Conservation (phyloP, 176 grass and related monocot genomes). For the barley (Hordeum vulgare) region DNA sequence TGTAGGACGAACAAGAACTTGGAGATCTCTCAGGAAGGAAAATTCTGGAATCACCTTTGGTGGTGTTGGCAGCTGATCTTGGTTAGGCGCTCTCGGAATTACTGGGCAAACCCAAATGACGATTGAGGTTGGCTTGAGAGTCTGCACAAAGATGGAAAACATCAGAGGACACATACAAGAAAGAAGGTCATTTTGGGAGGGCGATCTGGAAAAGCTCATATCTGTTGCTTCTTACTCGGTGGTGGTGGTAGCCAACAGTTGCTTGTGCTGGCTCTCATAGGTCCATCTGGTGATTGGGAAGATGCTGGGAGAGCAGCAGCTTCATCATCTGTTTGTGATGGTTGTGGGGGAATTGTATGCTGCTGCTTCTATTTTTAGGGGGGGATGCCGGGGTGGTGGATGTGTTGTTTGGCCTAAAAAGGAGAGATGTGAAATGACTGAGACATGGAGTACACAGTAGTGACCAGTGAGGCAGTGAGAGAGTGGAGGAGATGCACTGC, state of each 20-base stretch:
- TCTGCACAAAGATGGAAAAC: slow-evolving; percentile 19
- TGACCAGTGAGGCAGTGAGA: background rate
- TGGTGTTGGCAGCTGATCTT: slow-evolving; percentile 8
- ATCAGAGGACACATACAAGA: slow-evolving; percentile 12
- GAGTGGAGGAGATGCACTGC: slow-evolving; percentile 14
- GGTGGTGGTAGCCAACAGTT: background rate
- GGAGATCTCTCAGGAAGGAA: background rate
- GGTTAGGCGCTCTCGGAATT: background rate
- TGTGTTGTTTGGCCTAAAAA: slow-evolving; percentile 84
- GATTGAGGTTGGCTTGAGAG: background rate
- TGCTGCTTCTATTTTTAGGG: slow-evolving; percentile 59
- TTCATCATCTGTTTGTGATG: slow-evolving; percentile 29
- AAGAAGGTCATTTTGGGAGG: background rate
- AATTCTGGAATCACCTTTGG: slow-evolving; percentile 22
- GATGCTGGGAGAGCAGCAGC: slow-evolving; percentile 21
- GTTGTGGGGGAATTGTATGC: slow-evolving; percentile 18
- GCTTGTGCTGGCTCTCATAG: slow-evolving; percentile 22
- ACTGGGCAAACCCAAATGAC: background rate
- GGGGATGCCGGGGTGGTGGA: slow-evolving; percentile 15
- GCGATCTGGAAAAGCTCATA: background rate
- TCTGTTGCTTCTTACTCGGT: slow-evolving; percentile 29
- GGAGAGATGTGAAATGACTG: slow-evolving; percentile 56
- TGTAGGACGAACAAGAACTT: background rate
- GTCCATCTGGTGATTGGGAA: slow-evolving; percentile 28
- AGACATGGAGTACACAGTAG: slow-evolving; percentile 21